Evolutionary conservation across 192 early-diverging fungal species (phyloP).

Genomic region (Coemansia sp.): DNA sequence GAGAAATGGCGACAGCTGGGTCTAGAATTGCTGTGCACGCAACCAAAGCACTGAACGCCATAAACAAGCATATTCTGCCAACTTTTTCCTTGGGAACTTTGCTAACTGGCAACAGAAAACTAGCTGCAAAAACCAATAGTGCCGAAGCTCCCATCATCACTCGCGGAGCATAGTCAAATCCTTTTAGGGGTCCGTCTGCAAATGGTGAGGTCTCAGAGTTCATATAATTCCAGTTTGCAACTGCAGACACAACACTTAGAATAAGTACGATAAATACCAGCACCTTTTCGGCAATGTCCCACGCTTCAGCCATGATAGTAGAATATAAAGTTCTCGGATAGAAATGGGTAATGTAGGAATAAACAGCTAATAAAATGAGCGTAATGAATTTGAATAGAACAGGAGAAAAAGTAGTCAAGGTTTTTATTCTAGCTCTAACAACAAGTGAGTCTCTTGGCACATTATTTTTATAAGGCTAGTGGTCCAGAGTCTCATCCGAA

Average conservation of each 20-base stretch:
- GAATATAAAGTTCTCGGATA: background rate
- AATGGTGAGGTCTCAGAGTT: background rate
- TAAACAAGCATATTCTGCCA: background rate
- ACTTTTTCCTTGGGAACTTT: background rate
- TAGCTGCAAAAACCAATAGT: background rate
- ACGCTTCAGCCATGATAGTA: background rate
- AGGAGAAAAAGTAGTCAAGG: background rate
- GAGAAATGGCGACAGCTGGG: background rate
- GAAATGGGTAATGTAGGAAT: background rate
- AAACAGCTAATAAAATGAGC: background rate
- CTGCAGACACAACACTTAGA: background rate
- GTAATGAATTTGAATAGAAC: background rate
- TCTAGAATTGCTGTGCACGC: conserved; percentile 1
- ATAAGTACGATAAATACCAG: background rate
- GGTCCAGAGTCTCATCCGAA: background rate
- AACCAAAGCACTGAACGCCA: background rate
- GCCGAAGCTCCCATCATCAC: background rate
- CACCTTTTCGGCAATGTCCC: background rate
- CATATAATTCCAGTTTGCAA: conserved; percentile 1
- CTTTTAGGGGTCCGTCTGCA: background rate
- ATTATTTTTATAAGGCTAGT: too few relatives aligned
- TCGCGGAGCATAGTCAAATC: background rate
- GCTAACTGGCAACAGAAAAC: background rate
- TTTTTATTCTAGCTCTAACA: background rate
- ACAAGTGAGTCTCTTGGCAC: too few relatives aligned